Percentiles rank a stretch among this genome's conserved stretches.
These are phyloP conservation scores for Marchantia polymorpha DNA, from an alignment of 225 moss, liverwort and hornwort genomes.

Conservation along the genomic window DNA sequence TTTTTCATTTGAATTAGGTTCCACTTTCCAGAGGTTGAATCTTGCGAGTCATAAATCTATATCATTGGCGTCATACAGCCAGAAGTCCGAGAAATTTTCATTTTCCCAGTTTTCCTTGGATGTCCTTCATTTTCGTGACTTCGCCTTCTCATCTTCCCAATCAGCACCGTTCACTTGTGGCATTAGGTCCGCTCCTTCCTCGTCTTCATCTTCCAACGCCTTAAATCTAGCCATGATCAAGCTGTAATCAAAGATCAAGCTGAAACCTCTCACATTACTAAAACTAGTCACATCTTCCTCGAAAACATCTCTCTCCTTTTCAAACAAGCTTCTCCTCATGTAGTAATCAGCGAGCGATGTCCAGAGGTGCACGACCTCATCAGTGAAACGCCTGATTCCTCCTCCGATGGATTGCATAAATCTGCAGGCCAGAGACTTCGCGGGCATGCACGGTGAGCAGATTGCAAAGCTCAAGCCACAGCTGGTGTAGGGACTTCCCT, in stretches of 20 bases:
- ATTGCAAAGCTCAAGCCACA: slow-evolving; percentile 90
- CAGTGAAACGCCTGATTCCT: slow-evolving; percentile 84
- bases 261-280: slow-evolving; percentile 86
- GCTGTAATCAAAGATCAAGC: slow-evolving; percentile 89
- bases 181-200: slow-evolving; percentile 20
- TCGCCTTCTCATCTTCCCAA: slow-evolving; percentile 6
- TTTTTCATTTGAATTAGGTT: no score
- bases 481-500: slow-evolving; percentile 86
- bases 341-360: slow-evolving; percentile 94
- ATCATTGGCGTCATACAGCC: slow-evolving; percentile 79
- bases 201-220: slow-evolving; percentile 46
- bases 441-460: slow-evolving; percentile 82
- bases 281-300: slow-evolving; percentile 92
- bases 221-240: slow-evolving; percentile 79
- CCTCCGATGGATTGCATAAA: slow-evolving; percentile 89
- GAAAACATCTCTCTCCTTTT: slow-evolving; percentile 89
- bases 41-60: slow-evolving; percentile 83
- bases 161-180: slow-evolving; percentile 23
- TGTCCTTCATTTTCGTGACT: slow-evolving; percentile 28
- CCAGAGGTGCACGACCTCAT: slow-evolving; percentile 94
- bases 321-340: slow-evolving; percentile 75
- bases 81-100: slow-evolving; percentile 49
- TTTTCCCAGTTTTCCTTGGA: slow-evolving; percentile 50
- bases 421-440: slow-evolving; percentile 84
- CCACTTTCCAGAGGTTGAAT: no score